Evolutionary conservation across 148 eudicot species (phyloP), one percentile per base, ranked within the genome.

Genomic region (Drosera capensis): DNA sequence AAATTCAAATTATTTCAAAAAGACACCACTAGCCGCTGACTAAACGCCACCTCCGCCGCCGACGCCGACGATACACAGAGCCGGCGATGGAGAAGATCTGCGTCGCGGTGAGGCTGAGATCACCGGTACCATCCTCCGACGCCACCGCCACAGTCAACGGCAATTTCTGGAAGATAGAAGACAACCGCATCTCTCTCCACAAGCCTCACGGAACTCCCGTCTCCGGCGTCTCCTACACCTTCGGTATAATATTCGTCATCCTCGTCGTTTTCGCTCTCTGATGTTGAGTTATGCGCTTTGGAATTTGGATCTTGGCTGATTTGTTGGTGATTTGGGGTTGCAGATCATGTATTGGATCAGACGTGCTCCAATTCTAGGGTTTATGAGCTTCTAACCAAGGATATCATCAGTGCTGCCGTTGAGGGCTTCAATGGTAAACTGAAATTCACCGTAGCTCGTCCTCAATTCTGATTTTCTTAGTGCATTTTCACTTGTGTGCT

Each of bases 21-120:
- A n/a, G n/a, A n/a, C n/a, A n/a, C n/a, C n/a, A n/a, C n/a, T n/a
- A n/a, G n/a, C n/a, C n/a, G n/a, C n/a, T n/a, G n/a, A n/a, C n/a
- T n/a, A n/a, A n/a, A n/a, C n/a, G n/a, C n/a, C n/a, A n/a, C n/a
- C n/a, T n/a, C n/a, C n/a, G n/a, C n/a, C n/a, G n/a, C n/a, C n/a
- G n/a, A n/a, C n/a, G n/a, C n/a, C n/a, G n/a, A n/a, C n/a, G n/a
- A n/a, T n/a, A n/a, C n/a, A n/a, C n/a, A n/a, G n/a, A n/a, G n/a
- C n/a, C n/a, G n/a, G n/a, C n/a, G 39, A 50, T 88, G 97, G 97
- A 88, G 87, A 88, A 84, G 72, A 80, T 88, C 19, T 80, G 94
- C 43, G 97, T 88, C 19, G 97, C 97, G 29, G 95, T 88, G 35
- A 68, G 97, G 54, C 69, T 88, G 39, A 64, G 97, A 43, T 94